Evolutionary conservation across 805 yeast species (phyloP), one percentile per base, ranked within the genome.

Genomic region (Schwanniomyces yamadae): DNA sequence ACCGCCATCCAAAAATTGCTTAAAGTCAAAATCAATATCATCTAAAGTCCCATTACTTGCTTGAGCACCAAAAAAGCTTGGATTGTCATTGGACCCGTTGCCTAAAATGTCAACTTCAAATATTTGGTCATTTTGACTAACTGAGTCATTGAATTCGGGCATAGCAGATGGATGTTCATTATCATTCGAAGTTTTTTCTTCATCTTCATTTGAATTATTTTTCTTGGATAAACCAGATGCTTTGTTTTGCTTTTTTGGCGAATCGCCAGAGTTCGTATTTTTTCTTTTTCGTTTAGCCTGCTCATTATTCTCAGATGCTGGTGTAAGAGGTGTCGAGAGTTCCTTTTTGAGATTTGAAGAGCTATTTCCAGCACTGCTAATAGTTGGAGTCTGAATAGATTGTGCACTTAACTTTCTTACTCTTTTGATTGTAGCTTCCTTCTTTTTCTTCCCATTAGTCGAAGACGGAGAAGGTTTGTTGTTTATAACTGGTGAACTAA

Each of bases 1-100:
- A 10, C 55, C 64, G 3, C 63, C 59, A 31, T 64, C 71, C 46
- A 69, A 57, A 41, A 68, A 63, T 52, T 53, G 63, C 41, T 63
- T 63, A 46, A 67, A 67, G 41, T 66, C 72, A 47, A 69, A 68
- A 41, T 66, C 73, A 23, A 68, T 64, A 34, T 67, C 73, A 29
- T 66, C 72, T 23, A 66, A 52, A n/a, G 60, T 57, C 7, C 55
- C 54, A 16, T 44, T 43, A 14, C 49, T 34, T 7, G 52, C 31
- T 19, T 44, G 49, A 8, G 42, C 44, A 14, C 33, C 28, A 35
- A 56, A 59, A 34, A 55, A 54, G n/a, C 41, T 41, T n/a, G 43
- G 50, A 7, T 50, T 50, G 18, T 44, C 42, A 8, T 16, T 33
- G 14, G 34, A 22, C n/a, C 39, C 32, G n/a, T 48, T 45, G 10